Conservation (phyloP, 2,329 filamentous ascomycete genomes). For the Pseudogymnoascus sp. region DNA sequence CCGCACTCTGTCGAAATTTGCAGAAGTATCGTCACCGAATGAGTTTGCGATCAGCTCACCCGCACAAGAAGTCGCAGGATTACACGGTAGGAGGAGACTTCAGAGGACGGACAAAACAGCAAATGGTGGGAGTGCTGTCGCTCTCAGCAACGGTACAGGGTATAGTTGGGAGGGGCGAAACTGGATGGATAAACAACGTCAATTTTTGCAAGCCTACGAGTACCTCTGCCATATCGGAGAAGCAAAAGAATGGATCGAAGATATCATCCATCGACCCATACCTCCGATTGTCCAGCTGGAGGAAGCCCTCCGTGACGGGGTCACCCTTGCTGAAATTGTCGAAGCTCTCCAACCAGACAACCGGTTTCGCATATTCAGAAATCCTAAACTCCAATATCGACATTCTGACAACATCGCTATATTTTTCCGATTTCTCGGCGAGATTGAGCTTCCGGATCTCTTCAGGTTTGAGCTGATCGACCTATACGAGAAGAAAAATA, state of each 20-base stretch:
- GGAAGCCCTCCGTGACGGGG: slow-evolving; percentile 83
- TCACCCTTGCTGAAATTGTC: slow-evolving; percentile 90
- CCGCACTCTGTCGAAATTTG: slow-evolving; percentile 75
- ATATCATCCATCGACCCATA: slow-evolving; percentile 75
- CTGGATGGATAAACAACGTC: slow-evolving; percentile 98
- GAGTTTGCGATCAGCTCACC: slow-evolving; percentile 73
- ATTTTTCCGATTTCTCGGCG: slow-evolving; percentile 89
- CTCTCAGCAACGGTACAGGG: slow-evolving; percentile 39
- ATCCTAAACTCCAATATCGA: slow-evolving; percentile 79
- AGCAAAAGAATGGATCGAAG: slow-evolving; percentile 98
- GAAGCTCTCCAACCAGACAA: slow-evolving; percentile 76
- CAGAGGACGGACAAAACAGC: slow-evolving; percentile 58
- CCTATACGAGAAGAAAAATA: slow-evolving; percentile 98
- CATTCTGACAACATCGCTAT: slow-evolving; percentile 97
- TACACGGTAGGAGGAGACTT: slow-evolving; percentile 74
- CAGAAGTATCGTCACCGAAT: slow-evolving; percentile 64
- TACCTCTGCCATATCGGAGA: slow-evolving; percentile 98
- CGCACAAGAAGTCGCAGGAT: slow-evolving; percentile 77
- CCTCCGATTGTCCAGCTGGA: slow-evolving; percentile 91
- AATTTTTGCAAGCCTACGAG: slow-evolving; percentile 94
- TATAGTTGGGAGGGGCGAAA: slow-evolving; percentile 76
- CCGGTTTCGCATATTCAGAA: slow-evolving; percentile 72
- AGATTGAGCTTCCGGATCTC: slow-evolving; percentile 85
- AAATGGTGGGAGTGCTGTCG: slow-evolving; percentile 31
- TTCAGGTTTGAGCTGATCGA: slow-evolving; percentile 97